Conservation (phyloP, 495 filamentous ascomycete genomes). For the Bombardia bombarda region DNA sequence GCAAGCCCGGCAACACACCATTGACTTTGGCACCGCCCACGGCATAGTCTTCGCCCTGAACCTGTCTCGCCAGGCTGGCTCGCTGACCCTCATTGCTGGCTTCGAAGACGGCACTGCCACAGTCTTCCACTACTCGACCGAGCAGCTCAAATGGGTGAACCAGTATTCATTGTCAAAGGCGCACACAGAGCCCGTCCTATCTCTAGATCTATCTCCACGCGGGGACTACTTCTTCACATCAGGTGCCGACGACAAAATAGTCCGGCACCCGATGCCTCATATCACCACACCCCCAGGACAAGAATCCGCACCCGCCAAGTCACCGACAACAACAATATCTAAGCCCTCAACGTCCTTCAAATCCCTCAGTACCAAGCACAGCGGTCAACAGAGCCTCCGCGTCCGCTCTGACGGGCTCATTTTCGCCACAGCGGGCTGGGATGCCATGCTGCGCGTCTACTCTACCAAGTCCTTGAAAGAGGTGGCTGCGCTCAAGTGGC, state of each 20-base stretch:
- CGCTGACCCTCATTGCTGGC: conserved; percentile 55
- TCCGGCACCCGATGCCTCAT: conserved; percentile 38
- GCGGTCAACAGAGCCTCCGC: conserved; percentile 74
- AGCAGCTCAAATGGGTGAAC: conserved; percentile 44
- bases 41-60: conserved; percentile 89
- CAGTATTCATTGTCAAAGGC: conserved; percentile 57
- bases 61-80: conserved; percentile 41
- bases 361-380: conserved; percentile 68
- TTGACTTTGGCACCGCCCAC: conserved; percentile 53
- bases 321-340: too few species aligned
- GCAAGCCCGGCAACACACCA: conserved; percentile 57
- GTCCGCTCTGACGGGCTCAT: conserved; percentile 77
- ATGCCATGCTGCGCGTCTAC: conserved; percentile 72
- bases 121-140: conserved; percentile 35
- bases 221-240: conserved; percentile 67
- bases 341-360: conserved; percentile 39
- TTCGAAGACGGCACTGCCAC: conserved; percentile 80
- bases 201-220: conserved; percentile 55
- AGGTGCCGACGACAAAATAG: conserved; percentile 60
- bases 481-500: conserved; percentile 93
- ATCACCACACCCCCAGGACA: neutral
- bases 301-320: too few species aligned
- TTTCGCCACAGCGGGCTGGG: conserved; percentile 93
- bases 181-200: conserved; percentile 82
- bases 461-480: conserved; percentile 74